These are phyloP conservation scores for Dichotomopilus funicola DNA, from an alignment of 2,329 filamentous ascomycete genomes.

Conservation along the genomic window DNA sequence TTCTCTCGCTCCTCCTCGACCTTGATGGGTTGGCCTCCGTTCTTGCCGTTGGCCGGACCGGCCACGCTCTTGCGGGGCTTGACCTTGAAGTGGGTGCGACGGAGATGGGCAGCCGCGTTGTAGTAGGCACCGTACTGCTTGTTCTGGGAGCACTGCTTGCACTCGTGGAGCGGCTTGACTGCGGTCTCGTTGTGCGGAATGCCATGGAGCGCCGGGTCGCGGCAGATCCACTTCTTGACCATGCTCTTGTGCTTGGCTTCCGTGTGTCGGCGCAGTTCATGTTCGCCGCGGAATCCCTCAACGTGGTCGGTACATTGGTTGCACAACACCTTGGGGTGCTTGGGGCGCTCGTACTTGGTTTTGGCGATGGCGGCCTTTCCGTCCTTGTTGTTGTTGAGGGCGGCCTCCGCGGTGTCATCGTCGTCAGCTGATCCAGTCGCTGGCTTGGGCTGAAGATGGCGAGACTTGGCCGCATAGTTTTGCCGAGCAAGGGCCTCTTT, in stretches of 20 bases:
- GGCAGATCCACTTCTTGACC: conserved; percentile 53
- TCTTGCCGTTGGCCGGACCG: conserved; percentile 23
- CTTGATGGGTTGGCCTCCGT: conserved; percentile 20
- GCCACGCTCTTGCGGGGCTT: conserved; percentile 40
- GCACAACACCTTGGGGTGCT: conserved; percentile 67
- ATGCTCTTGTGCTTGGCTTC: conserved; percentile 55
- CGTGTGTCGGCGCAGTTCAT: conserved; percentile 67
- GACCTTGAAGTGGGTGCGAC: conserved; percentile 79
- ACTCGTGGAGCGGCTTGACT: conserved; percentile 64
- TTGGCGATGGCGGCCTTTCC: conserved; percentile 39
- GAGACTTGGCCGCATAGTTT: conserved; percentile 33
- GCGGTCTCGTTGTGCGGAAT: conserved; percentile 39
- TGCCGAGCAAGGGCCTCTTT: conserved; percentile 44
- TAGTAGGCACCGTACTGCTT: conserved; percentile 91
- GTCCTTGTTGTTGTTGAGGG: conserved; percentile 30
- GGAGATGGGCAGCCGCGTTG: conserved; percentile 86
- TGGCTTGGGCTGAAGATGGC: conserved; percentile 41
- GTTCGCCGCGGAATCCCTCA: conserved; percentile 77
- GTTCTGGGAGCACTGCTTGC: conserved; percentile 70
- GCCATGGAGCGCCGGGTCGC: conserved; percentile 42
- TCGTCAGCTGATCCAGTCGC: conserved; percentile 24
- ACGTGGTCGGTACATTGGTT: conserved; percentile 62
- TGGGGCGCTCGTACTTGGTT: conserved; percentile 52
- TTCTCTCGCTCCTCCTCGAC: conserved; percentile 37
- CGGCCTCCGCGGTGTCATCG: conserved; percentile 12